These are phyloP conservation scores for Phytophthora pluvialis DNA, from an alignment of 352 stramenopile species.

Conservation along the genomic window DNA sequence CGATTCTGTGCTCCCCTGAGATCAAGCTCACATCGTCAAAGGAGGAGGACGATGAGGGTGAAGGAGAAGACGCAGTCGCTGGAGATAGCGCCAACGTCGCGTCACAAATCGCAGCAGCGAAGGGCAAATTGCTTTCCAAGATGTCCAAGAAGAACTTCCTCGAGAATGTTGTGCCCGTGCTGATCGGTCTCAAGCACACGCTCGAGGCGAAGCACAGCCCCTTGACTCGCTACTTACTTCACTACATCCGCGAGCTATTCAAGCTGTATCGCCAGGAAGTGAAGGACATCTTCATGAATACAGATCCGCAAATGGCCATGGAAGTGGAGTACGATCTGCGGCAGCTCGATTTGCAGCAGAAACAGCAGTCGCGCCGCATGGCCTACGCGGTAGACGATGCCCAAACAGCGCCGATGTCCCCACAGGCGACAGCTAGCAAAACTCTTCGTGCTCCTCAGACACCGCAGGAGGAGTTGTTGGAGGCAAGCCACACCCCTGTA, in stretches of 20 bases:
- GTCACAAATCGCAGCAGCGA: constrained; percentile 88
- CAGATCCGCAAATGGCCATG: constrained; percentile 93
- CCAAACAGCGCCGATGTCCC: constrained; percentile 21
- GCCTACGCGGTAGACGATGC: constrained; percentile 20
- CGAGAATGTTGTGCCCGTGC: constrained; percentile 96
- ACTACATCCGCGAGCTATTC: constrained; percentile 95
- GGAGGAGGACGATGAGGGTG: constrained; percentile 62
- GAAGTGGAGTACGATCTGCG: constrained; percentile 97
- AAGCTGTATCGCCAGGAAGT: constrained; percentile 94
- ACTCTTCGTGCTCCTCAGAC: constrained; percentile 29
- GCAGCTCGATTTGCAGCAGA: constrained; percentile 71
- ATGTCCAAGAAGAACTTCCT: constrained; percentile 98
- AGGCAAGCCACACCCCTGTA: constrained; percentile 48
- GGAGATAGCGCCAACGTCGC: constrained; percentile 51
- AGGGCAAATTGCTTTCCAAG: constrained; percentile 94
- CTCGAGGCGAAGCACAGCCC: constrained; percentile 94
- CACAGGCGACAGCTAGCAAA: constrained; percentile 8
- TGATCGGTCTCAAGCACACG: constrained; percentile 96
- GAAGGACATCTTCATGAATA: constrained; percentile 91
- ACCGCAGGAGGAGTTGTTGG: constrained; percentile 42
- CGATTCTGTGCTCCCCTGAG: constrained; percentile 83
- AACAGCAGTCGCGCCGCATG: constrained; percentile 34
- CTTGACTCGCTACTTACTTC: constrained; percentile 93
- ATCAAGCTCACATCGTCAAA: constrained; percentile 82
- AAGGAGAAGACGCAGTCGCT: constrained; percentile 64